Evolutionary conservation across 1,139 yeast species (phyloP), one percentile per base, ranked within the genome.

Genomic region (Zygoascus sp.): DNA sequence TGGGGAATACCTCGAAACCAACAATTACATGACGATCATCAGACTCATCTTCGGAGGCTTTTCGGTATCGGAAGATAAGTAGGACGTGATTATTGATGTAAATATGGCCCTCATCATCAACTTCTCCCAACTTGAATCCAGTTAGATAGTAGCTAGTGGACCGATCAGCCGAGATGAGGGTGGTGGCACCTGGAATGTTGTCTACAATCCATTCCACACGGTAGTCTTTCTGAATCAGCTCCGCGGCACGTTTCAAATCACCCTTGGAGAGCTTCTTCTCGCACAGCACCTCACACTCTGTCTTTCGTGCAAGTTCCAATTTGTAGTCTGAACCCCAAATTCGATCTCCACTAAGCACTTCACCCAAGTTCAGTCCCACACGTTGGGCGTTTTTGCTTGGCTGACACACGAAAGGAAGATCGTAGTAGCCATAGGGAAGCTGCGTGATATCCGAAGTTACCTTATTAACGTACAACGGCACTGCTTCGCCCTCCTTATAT

Each of bases 1-100:
- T 83, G 9, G 96, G 96, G 59, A 88, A 88, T 7, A 87, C 88
- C 67, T 89, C 97, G 58, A 88, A 86, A 0, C 96, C 97, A 19
- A 88, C 96, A 56, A 89, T 85, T 1, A 85, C 76, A 55, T 75
- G 70, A 45, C 69, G 63, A 2, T 74, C 74, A 3, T 59, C 55
- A 32, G 54, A 47, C 5, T 47, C 47, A 22, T 44, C 47, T 10
- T 32, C 21, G 54, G 68, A 59, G 55, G 81, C 83, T 23, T 73
- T 71, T 54, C 88, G 84, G 65, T 81, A 85, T 58, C 96, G 74
- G 40, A 89, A 73, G 17, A 88, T 92, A 51, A 89, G 61, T 81
- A 84, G 83, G 9, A 83, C 80, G 62, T 89, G 96, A 62, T 87
- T 89, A 63, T 88, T 79, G 32, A 88, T 56, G 22, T 49, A 45